Conservation (phyloP, 441 rosid genomes). For the Populus hybrid region DNA sequence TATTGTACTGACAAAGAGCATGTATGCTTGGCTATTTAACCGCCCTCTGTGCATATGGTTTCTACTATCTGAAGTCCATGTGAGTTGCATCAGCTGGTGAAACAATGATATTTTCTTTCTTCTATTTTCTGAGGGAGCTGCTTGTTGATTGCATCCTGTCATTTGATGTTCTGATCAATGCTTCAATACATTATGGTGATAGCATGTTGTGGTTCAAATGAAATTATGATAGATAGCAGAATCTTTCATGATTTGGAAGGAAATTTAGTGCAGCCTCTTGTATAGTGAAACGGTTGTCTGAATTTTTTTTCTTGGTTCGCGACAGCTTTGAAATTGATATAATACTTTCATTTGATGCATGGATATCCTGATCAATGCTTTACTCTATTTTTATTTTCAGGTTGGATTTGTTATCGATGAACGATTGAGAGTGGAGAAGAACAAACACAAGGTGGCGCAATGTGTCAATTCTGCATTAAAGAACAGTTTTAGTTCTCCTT, state of each 20-base stretch:
- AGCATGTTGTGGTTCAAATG: neutral
- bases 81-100: neutral
- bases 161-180: neutral
- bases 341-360: neutral
- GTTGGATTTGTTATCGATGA: slow-evolving; percentile 86
- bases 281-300: neutral
- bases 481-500: slow-evolving; percentile 1
- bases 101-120: neutral
- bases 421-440: slow-evolving; percentile 66
- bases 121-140: neutral
- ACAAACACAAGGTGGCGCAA: slow-evolving; percentile 73
- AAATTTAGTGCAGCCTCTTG: neutral
- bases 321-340: neutral
- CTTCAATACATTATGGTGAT: neutral
- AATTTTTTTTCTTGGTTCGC: neutral
- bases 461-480: neutral
- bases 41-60: neutral
- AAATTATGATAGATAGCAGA: neutral
- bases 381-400: slow-evolving; percentile 36
- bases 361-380: slow-evolving; percentile 11
- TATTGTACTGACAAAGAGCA: neutral
- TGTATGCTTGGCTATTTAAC: neutral
- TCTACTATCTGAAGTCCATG: neutral
- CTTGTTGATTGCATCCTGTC: neutral
- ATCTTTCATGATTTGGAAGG: neutral